phyloP scores from a whole-genome alignment of 306 rosid genomes.

The Pyrus bretschneideri region DNA sequence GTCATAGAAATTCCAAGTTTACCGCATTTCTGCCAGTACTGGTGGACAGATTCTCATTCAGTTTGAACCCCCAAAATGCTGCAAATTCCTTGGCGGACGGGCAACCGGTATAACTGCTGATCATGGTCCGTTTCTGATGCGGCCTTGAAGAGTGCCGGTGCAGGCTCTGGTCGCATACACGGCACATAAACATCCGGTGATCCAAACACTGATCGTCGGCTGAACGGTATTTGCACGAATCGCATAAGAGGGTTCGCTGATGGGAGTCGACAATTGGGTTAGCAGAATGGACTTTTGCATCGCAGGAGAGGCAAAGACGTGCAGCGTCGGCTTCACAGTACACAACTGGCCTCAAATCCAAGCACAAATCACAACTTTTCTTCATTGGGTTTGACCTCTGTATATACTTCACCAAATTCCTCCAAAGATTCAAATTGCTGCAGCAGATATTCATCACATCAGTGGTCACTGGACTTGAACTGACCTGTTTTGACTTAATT shows the following conservation, averaged over 20 bases:
- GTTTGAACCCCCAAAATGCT: constrained; percentile 56
- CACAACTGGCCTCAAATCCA: constrained; percentile 51
- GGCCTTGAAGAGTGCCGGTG: constrained; percentile 17
- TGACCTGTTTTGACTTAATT: too few relatives aligned
- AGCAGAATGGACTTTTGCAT: constrained; percentile 75
- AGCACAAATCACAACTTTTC: constrained; percentile 77
- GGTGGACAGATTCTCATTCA: neutral
- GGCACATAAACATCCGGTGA: constrained; percentile 57
- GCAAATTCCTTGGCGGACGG: constrained; percentile 77
- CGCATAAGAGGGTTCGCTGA: constrained; percentile 49
- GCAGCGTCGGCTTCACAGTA: constrained; percentile 80
- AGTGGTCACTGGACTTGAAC: too few relatives aligned
- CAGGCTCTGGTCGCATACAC: constrained; percentile 45
- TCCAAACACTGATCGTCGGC: constrained; percentile 50
- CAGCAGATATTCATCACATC: too few relatives aligned
- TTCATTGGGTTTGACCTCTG: constrained; percentile 10
- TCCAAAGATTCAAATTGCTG: too few relatives aligned
- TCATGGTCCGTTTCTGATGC: constrained; percentile 39
- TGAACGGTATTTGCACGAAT: constrained; percentile 41
- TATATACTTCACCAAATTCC: neutral
- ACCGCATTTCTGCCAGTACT: too few relatives aligned
- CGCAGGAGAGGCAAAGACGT: constrained; percentile 74
- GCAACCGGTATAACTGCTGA: constrained; percentile 64
- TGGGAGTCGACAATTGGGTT: constrained; percentile 62
- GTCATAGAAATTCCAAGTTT: too few relatives aligned